Conservation (phyloP, 1,284 basidiomycete species). For the Omphalotus olearius region DNA sequence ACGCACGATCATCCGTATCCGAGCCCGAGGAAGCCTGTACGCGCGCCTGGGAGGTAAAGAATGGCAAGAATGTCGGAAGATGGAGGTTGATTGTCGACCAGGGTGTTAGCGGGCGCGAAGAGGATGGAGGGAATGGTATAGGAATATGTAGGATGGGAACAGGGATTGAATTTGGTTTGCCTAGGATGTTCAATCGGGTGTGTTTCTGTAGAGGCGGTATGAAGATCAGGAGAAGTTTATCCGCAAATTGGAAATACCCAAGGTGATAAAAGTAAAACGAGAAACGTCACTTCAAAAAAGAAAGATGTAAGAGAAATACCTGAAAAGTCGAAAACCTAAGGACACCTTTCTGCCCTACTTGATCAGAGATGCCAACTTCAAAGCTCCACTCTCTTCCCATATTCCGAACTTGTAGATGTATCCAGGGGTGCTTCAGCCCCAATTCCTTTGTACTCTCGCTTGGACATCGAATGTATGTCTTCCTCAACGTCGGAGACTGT, state of each 20-base stretch:
- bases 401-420: slow-evolving; percentile 72
- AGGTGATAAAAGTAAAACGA: not conserved
- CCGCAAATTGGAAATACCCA: slow-evolving; percentile 6
- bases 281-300: slow-evolving; percentile 13
- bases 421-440: slow-evolving; percentile 69
- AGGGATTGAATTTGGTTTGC: slow-evolving; percentile 14
- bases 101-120: slow-evolving; percentile 56
- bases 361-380: slow-evolving; percentile 75
- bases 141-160: slow-evolving; percentile 70
- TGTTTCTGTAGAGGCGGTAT: slow-evolving; percentile 39
- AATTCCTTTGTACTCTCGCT: slow-evolving; percentile 34
- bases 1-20: too few species aligned
- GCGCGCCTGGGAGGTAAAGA: slow-evolving; percentile 41
- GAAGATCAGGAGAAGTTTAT: too few species aligned
- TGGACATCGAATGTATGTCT: slow-evolving; percentile 69
- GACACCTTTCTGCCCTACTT: slow-evolving; percentile 51
- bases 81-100: slow-evolving; percentile 70
- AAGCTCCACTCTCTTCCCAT: slow-evolving; percentile 69
- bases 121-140: slow-evolving; percentile 55
- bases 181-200: slow-evolving; percentile 44
- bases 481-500: slow-evolving; percentile 69
- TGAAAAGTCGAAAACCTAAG: slow-evolving; percentile 80
- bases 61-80: slow-evolving; percentile 55
- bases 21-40: slow-evolving; percentile 12
- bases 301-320: slow-evolving; percentile 38